These are phyloP conservation scores for Lactifluus echinatus DNA, from an alignment of 768 basidiomycete genomes.

Conservation along the genomic window DNA sequence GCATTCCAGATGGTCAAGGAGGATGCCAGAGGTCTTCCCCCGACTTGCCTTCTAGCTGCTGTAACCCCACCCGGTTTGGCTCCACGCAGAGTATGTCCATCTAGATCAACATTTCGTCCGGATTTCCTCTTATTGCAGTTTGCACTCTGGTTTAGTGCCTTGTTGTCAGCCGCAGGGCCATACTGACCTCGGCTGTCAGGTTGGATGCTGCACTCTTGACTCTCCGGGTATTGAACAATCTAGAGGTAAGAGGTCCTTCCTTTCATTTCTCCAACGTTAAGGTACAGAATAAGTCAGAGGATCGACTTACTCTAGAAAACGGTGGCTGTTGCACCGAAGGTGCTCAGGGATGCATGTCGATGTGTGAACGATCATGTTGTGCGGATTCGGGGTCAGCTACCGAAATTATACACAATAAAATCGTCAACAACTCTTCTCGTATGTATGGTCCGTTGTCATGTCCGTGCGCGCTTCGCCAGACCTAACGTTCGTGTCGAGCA, in stretches of 20 bases:
- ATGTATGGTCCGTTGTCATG: not conserved
- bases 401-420: not conserved
- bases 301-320: not conserved
- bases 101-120: not conserved
- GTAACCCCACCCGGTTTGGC: not conserved
- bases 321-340: not conserved
- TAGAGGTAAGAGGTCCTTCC: not conserved
- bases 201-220: not conserved
- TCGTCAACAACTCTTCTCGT: not conserved
- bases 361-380: not conserved
- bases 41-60: not conserved
- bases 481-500: not conserved
- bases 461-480: not conserved
- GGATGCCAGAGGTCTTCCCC: constrained; percentile 7
- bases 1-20: constrained; percentile 8
- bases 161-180: not conserved
- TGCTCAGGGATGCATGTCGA: not conserved
- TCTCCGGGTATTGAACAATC: not conserved
- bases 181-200: not conserved
- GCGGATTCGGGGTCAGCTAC: not conserved
- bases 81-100: not conserved
- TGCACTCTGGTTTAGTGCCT: not conserved
- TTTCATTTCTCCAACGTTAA: not conserved
- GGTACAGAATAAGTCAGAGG: too few species aligned
- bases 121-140: not conserved